Percentiles rank a stretch among this genome's conserved stretches.
These are phyloP conservation scores for Capsicum baccatum DNA, from an alignment of 257 asterid species.

Conservation along the genomic window DNA sequence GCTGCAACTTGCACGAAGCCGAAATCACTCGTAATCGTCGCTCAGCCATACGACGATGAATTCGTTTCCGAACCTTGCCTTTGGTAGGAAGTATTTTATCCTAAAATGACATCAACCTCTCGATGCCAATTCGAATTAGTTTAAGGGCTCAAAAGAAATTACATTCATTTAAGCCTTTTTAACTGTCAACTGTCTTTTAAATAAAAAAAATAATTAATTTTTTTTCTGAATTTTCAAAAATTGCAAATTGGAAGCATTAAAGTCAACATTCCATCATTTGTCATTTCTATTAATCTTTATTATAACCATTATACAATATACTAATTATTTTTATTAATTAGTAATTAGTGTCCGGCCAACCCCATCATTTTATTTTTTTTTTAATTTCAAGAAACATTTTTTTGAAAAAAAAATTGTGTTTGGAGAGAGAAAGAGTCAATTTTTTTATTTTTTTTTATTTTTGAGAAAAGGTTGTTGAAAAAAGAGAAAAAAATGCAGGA, in stretches of 20 bases:
- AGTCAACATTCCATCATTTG: neutral
- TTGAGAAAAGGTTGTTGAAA: neutral
- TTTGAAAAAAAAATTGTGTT: neutral
- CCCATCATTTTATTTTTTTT: neutral
- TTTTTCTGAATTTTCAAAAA: too few species aligned
- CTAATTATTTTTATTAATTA: neutral
- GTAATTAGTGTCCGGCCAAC: conserved; percentile 28
- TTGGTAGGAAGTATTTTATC: neutral
- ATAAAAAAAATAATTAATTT: too few species aligned
- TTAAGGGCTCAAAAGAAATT: too few species aligned
- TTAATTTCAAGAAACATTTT: neutral
- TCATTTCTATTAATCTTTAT: neutral
- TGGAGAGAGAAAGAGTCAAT: conserved; percentile 47
- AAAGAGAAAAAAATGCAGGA: conserved; percentile 49
- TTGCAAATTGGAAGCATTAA: conserved; percentile 1
- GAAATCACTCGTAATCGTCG: neutral
- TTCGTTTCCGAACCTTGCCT: neutral
- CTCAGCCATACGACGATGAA: neutral
- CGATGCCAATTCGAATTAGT: neutral
- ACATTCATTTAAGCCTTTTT: too few species aligned
- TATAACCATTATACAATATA: neutral
- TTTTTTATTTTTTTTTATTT: too few species aligned
- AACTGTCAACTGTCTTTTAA: too few species aligned
- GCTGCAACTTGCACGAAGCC: neutral
- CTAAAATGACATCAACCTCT: neutral